Base-by-base conservation (phyloP, 805 yeast genomes). In the Candida corydali region DNA sequence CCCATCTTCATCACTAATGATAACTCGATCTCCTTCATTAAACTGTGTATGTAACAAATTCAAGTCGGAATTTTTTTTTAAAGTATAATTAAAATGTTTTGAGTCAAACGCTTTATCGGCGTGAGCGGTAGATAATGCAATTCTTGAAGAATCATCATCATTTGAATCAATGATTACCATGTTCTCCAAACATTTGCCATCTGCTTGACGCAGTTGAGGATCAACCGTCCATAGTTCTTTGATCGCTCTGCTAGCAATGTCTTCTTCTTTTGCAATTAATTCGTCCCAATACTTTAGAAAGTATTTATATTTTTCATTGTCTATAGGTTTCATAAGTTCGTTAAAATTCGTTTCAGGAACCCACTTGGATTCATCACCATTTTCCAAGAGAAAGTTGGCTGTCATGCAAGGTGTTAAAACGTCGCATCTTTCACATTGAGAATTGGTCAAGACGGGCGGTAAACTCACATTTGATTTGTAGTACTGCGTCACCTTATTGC, bases 1-100 rank as follows among this genome's bases (percentile, higher is more conserved):
- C 1, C 95, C 95, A 0, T 55, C 42, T 47, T 86, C 94, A 54
- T 85, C 95, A 51, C 96, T 87, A 1, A 88, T 63, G 11, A 83
- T 67, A 1, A 89, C 73, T 26, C 77, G 65, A 51, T 89, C 96
- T 43, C 73, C 69, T 26, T 68, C 63, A 0, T 63, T 36, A 2
- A 87, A 48, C 40, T 82, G 86, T 0, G 81, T 61, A 2, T 51
- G 30, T 24, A 40, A 63, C 38, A 7, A 63, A 38, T 5, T 39
- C 32, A 33, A 15, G 27, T 45, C 16, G 27, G 45, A 34, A 9
- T 20, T 15, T 16, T 48, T 54, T 34, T 56, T 59, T 50, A 82
- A 76, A 0, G 74, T 68, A 53, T 81, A 82, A 7, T 61, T 32
- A 43, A 59, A 78, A 8, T 47, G 43, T 29, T 58, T 61, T 16